Evolutionary conservation across 768 basidiomycete genomes (phyloP).

Genomic region (Macrolepiota fuliginosa): DNA sequence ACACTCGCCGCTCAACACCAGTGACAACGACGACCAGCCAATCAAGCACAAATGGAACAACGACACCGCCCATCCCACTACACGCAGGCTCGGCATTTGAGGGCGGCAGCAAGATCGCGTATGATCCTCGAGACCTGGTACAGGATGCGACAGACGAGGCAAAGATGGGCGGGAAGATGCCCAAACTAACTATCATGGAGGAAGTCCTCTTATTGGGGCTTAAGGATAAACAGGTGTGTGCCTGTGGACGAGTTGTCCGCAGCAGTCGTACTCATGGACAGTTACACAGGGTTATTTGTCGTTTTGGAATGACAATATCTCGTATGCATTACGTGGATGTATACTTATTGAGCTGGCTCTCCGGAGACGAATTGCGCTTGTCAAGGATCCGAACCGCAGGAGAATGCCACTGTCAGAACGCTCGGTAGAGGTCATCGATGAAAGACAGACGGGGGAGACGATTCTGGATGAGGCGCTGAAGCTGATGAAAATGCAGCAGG

Average conservation of each 20-base stretch:
- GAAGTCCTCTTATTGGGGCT: slow-evolving; percentile 91
- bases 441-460: slow-evolving; percentile 92
- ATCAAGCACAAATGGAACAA: slow-evolving; percentile 19
- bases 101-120: slow-evolving; percentile 87
- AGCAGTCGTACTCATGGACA: neutral
- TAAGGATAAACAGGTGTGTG: slow-evolving; percentile 89
- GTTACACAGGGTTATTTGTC: slow-evolving; percentile 76
- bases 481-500: slow-evolving; percentile 89
- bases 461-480: slow-evolving; percentile 93
- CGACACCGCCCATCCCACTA: slow-evolving; percentile 24
- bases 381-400: slow-evolving; percentile 76
- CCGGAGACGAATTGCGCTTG: slow-evolving; percentile 89
- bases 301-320: slow-evolving; percentile 99
- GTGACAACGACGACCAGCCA: slow-evolving; percentile 15
- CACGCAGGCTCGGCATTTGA: slow-evolving; percentile 85
- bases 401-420: slow-evolving; percentile 78
- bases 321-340: slow-evolving; percentile 97
- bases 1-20: slow-evolving; percentile 20
- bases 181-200: slow-evolving; percentile 92
- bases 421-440: slow-evolving; percentile 88
- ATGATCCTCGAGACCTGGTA: slow-evolving; percentile 84
- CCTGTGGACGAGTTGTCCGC: neutral
- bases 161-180: slow-evolving; percentile 68
- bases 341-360: slow-evolving; percentile 96
- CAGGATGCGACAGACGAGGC: slow-evolving; percentile 65